Evolutionary conservation across 495 filamentous ascomycete species (phyloP).

Genomic region (Aspergillus saccharolyticus): DNA sequence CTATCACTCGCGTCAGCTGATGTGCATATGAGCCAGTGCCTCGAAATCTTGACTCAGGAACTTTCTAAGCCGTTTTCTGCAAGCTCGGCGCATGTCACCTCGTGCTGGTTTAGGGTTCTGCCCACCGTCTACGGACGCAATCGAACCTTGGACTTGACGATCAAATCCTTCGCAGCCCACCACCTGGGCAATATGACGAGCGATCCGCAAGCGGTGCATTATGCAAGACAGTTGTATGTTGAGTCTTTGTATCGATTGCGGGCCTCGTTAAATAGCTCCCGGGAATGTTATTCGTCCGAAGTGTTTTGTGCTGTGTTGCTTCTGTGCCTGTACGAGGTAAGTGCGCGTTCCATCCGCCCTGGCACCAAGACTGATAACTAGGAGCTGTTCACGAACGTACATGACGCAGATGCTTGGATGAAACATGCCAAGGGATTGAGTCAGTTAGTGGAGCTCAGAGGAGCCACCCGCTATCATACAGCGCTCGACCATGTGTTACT

Average conservation of each 20-base stretch:
- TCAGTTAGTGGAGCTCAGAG: constrained; percentile 25
- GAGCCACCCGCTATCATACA: constrained; percentile 23
- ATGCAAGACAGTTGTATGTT: constrained; percentile 27
- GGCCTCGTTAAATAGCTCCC: constrained; percentile 18
- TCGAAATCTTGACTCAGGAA: constrained; percentile 24
- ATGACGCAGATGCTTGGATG: constrained; percentile 35
- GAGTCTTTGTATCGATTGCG: constrained; percentile 27
- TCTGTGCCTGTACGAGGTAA: constrained; percentile 34
- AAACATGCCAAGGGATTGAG: constrained; percentile 33
- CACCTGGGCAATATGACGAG: constrained; percentile 25
- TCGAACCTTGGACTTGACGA: constrained; percentile 25
- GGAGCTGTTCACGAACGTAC: constrained; percentile 30
- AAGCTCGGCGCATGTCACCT: constrained; percentile 15
- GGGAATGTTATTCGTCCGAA: constrained; percentile 27
- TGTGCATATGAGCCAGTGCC: constrained; percentile 23
- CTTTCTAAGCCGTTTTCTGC: constrained; percentile 19
- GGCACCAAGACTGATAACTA: neutral
- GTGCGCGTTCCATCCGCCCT: neutral
- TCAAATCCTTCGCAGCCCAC: constrained; percentile 29
- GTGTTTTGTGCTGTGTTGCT: constrained; percentile 31
- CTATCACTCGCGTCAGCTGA: constrained; percentile 9
- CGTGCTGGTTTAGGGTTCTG: constrained; percentile 29
- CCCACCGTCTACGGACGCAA: constrained; percentile 29
- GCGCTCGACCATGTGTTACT: constrained; percentile 26
- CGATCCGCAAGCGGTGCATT: constrained; percentile 25